Evolutionary conservation across 1,284 basidiomycete genomes (phyloP).

Genomic region (Ustilago cynodontis): DNA sequence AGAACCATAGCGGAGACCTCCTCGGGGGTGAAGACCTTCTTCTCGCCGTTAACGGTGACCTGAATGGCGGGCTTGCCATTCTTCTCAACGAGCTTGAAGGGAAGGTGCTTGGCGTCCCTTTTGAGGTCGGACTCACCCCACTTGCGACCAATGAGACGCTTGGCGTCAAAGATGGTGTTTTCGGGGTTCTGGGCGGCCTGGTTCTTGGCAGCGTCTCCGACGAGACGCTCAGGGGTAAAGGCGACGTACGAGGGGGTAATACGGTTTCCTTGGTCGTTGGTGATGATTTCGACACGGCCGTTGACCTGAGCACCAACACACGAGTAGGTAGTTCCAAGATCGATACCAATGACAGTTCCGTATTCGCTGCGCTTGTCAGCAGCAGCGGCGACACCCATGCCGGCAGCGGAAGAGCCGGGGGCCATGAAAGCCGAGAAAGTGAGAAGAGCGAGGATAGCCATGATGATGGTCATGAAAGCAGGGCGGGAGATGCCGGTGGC

Average conservation of each 20-base stretch:
- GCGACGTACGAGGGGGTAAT: slow-evolving; percentile 71
- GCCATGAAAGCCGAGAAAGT: slow-evolving; percentile 56
- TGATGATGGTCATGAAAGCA: slow-evolving; percentile 56
- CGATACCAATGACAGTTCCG: slow-evolving; percentile 87
- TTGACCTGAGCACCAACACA: slow-evolving; percentile 84
- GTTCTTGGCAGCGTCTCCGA: slow-evolving; percentile 76
- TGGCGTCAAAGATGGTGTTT: slow-evolving; percentile 94
- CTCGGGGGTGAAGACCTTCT: slow-evolving; percentile 75
- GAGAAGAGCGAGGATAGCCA: slow-evolving; percentile 61
- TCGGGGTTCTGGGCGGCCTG: slow-evolving; percentile 81
- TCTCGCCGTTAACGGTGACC: slow-evolving; percentile 63
- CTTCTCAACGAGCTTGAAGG: slow-evolving; percentile 72
- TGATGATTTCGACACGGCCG: slow-evolving; percentile 70
- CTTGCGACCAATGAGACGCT: slow-evolving; percentile 84
- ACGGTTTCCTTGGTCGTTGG: slow-evolving; percentile 72
- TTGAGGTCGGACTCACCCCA: slow-evolving; percentile 74
- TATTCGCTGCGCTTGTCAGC: slow-evolving; percentile 72
- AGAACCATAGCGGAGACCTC: slow-evolving; percentile 95
- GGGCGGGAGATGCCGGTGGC: slow-evolving; percentile 44
- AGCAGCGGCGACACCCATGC: slow-evolving; percentile 62
- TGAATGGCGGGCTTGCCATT: slow-evolving; percentile 69
- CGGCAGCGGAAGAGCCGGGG: slow-evolving; percentile 45
- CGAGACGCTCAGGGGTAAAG: slow-evolving; percentile 79
- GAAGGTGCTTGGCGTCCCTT: slow-evolving; percentile 68
- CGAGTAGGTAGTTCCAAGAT: slow-evolving; percentile 76